A percentile compares a stretch with the other conserved stretches of the same genome.
These are phyloP conservation scores for Pestalotiopsis sp. DNA, from an alignment of 2,329 filamentous ascomycete species.

Conservation along the genomic window DNA sequence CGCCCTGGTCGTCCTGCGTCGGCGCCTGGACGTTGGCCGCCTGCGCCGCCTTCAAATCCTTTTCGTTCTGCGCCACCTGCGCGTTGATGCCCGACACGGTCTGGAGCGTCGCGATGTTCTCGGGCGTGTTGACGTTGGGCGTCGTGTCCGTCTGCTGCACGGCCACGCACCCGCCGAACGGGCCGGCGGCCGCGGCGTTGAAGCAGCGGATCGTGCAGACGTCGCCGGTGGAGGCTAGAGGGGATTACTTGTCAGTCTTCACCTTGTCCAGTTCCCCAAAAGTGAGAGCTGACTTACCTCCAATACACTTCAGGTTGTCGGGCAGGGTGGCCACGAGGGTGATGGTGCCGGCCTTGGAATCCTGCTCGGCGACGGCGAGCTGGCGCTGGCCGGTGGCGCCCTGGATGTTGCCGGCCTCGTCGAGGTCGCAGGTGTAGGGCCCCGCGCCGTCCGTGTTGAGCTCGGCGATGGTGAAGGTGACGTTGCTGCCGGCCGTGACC, in stretches of 20 bases:
- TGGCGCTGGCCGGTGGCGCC: conserved; percentile 44
- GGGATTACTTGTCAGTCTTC: background rate
- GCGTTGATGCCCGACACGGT: conserved; percentile 37
- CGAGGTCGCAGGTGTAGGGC: conserved; percentile 47
- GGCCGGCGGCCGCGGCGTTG: conserved; percentile 30
- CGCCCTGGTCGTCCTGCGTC: conserved; percentile 26
- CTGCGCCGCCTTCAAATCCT: conserved; percentile 41
- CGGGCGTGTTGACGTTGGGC: conserved; percentile 30
- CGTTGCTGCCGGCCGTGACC: conserved; percentile 45
- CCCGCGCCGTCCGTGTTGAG: conserved; percentile 56
- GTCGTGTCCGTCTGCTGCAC: conserved; percentile 43
- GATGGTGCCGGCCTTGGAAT: conserved; percentile 26
- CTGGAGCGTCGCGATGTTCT: conserved; percentile 39
- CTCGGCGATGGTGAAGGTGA: conserved; percentile 53
- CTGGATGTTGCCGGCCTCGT: conserved; percentile 33
- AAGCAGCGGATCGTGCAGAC: conserved; percentile 44
- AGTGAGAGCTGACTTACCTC: conserved; percentile 27
- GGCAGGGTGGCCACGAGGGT: conserved; percentile 41
- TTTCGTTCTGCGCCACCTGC: conserved; percentile 44
- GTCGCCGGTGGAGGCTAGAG: conserved; percentile 41
- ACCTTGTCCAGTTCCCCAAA: too few relatives aligned
- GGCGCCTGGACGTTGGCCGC: conserved; percentile 40
- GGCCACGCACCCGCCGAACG: conserved; percentile 42
- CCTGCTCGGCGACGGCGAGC: conserved; percentile 41
- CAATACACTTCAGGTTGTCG: conserved; percentile 32